Evolutionary conservation across 352 stramenopile genomes (phyloP).

Genomic region (Globisporangium heterothallicum): DNA sequence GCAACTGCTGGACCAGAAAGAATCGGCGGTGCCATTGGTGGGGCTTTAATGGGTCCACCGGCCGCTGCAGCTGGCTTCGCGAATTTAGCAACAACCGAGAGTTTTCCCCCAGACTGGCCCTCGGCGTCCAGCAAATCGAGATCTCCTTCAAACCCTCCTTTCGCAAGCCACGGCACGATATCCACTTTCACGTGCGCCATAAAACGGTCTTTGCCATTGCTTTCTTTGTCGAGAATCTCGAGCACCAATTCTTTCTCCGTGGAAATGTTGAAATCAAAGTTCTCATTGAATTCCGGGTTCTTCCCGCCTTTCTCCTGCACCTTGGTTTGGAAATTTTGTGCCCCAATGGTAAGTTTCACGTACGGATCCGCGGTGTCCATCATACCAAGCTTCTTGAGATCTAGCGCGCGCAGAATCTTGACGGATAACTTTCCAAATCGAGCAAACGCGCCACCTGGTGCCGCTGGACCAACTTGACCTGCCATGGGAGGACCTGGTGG

Average conservation of each 20-base stretch:
- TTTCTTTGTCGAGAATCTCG: slow-evolving; percentile 90
- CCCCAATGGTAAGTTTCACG: slow-evolving; percentile 89
- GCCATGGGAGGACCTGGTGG: slow-evolving; percentile 9
- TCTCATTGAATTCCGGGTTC: slow-evolving; percentile 92
- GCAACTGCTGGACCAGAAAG: slow-evolving; percentile 58
- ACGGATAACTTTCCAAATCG: slow-evolving; percentile 91
- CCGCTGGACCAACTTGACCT: slow-evolving; percentile 20
- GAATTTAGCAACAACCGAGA: slow-evolving; percentile 87
- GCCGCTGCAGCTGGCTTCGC: slow-evolving; percentile 51
- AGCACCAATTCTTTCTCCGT: slow-evolving; percentile 93
- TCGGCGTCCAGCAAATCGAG: slow-evolving; percentile 85
- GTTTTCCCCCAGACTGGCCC: slow-evolving; percentile 69
- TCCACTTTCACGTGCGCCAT: slow-evolving; percentile 89
- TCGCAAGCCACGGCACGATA: slow-evolving; percentile 92
- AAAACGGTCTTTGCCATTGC: slow-evolving; percentile 88
- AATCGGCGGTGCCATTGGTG: slow-evolving; percentile 51
- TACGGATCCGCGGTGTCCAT: slow-evolving; percentile 93
- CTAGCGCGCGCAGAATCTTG: slow-evolving; percentile 87
- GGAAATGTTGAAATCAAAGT: slow-evolving; percentile 93
- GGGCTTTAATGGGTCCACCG: slow-evolving; percentile 34
- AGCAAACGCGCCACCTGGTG: slow-evolving; percentile 46
- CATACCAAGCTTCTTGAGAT: slow-evolving; percentile 91
- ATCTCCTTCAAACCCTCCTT: slow-evolving; percentile 90
- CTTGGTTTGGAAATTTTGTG: slow-evolving; percentile 72
- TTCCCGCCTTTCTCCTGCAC: slow-evolving; percentile 89